Evolutionary conservation across 1,284 basidiomycete species (phyloP), one percentile per base, ranked within the genome.

Genomic region (Ceratobasidium sp.): DNA sequence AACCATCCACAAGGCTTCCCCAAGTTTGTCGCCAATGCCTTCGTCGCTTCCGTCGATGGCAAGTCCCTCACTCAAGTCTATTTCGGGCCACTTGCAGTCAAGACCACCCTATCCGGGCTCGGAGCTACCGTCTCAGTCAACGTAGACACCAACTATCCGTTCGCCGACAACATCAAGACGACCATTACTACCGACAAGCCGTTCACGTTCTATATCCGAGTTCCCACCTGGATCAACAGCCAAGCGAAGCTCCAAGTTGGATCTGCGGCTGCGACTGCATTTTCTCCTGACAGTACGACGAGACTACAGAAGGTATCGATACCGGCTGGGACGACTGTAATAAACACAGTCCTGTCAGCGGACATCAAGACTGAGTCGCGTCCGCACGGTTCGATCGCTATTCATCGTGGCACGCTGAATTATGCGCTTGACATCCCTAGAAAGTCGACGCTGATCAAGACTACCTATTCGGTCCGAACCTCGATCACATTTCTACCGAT

Each of bases 1-100:
- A 88, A 88, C 73, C 85, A 86, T 75, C 86, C 86, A 8, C 87
- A 71, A 77, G 86, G 86, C 45, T 87, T 84, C 83, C 87, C 87
- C 1, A 88, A 88, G 76, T 88, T 88, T 77, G 82, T 86, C 64
- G 81, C 84, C n/a, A 87, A 87, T 76, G 82, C 86, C 0, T 87
- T 88, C 78, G 79, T 87, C 10, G 83, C 81, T 0, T 85, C 85
- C 2, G 80, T 85, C 2, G 84, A 87, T 78, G 77, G 82, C 46
- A 77, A 80, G 30, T 85, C 85, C 0, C 81, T 88, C 3, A 84
- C 86, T 14, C 86, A 88, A 39, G 77, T 86, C 2, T 87, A 87
- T 76, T 81, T 88, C 18, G 87, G 86, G 3, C 86, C 87, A 2
- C 85, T 87, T 78, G 80, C 78, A 46, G 83, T 82, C 0, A 79